A percentile compares a stretch with the other conserved stretches of the same genome.
Conservation (phyloP, 2,329 filamentous ascomycete genomes). For the Colletotrichum chlorophyti region DNA sequence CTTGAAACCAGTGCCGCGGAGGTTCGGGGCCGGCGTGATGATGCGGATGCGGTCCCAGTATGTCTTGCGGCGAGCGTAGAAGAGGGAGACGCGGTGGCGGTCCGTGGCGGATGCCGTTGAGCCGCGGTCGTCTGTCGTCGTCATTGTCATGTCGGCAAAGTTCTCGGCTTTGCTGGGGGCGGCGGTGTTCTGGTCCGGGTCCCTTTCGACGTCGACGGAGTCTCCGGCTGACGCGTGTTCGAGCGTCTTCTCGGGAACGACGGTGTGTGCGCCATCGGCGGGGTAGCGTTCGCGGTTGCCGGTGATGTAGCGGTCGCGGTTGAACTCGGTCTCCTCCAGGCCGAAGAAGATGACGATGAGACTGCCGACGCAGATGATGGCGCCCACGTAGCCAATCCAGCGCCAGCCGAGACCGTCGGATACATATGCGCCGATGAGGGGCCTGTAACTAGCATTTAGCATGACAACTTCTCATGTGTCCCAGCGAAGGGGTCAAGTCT, state of each 20-base stretch:
- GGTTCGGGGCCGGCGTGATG: constrained; percentile 61
- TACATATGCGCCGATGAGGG: constrained; percentile 58
- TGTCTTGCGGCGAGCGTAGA: constrained; percentile 46
- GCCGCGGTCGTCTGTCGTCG: constrained; percentile 20
- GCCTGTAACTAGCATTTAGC: constrained; percentile 31
- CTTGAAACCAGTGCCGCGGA: constrained; percentile 58
- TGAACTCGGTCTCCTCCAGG: constrained; percentile 59
- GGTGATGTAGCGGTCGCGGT: constrained; percentile 46
- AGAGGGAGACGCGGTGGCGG: constrained; percentile 32
- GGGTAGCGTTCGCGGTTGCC: constrained; percentile 33
- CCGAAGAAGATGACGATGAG: constrained; percentile 57
- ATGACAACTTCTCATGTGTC: not conserved
- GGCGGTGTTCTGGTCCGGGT: not conserved
- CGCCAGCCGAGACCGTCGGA: constrained; percentile 57
- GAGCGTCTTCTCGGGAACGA: constrained; percentile 28
- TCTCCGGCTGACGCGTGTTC: not conserved
- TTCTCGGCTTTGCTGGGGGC: not conserved
- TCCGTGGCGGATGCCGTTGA: constrained; percentile 23
- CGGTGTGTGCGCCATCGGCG: constrained; percentile 12
- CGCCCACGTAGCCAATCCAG: constrained; percentile 60
- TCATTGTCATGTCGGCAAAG: constrained; percentile 4
- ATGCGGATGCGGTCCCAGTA: constrained; percentile 63
- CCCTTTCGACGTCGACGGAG: not conserved
- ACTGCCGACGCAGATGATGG: constrained; percentile 54
- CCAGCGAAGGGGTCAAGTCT: not conserved